A percentile compares a stretch with the other conserved stretches of the same genome.
phyloP scores from a whole-genome alignment of 805 yeast genomes.

The Nakazawaea wickerhamii region DNA sequence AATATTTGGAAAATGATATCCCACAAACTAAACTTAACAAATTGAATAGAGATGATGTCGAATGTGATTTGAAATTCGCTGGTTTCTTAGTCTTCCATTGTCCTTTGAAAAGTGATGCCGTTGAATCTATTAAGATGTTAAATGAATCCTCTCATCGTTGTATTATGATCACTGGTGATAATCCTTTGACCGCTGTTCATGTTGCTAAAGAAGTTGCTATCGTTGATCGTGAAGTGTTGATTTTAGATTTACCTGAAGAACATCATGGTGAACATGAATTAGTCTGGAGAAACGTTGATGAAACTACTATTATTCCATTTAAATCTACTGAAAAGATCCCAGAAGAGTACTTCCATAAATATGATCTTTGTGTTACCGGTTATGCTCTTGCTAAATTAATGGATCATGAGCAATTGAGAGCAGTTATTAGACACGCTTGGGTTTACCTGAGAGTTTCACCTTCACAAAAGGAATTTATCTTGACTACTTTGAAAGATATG shows the following conservation, averaged over 20 bases:
- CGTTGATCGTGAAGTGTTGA: conserved; percentile 75
- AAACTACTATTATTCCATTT: conserved; percentile 64
- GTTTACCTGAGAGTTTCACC: conserved; percentile 98
- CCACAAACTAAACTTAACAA: conserved; percentile 47
- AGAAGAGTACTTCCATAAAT: conserved; percentile 47
- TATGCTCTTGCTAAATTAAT: conserved; percentile 69
- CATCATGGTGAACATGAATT: conserved; percentile 56
- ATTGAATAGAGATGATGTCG: conserved; percentile 71
- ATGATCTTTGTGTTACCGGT: conserved; percentile 92
- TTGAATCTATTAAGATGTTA: conserved; percentile 84
- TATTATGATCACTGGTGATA: conserved; percentile 98
- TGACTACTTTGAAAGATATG: conserved; percentile 74
- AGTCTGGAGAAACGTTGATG: conserved; percentile 83
- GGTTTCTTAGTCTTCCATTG: conserved; percentile 97
- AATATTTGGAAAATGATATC: conserved; percentile 50
- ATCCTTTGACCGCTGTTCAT: conserved; percentile 96
- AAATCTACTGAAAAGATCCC: conserved; percentile 55
- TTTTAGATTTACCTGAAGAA: conserved; percentile 79
- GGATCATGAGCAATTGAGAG: conserved; percentile 63
- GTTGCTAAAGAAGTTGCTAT: conserved; percentile 93
- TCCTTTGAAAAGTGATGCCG: conserved; percentile 91
- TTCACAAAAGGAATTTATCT: conserved; percentile 85
- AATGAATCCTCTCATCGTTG: conserved; percentile 94
- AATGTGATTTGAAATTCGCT: conserved; percentile 68
- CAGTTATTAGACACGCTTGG: conserved; percentile 86